Percentiles rank a stretch among this genome's conserved stretches.
These are phyloP conservation scores for Curvularia verruculosa DNA, from an alignment of 2,329 filamentous ascomycete species.

Conservation along the genomic window DNA sequence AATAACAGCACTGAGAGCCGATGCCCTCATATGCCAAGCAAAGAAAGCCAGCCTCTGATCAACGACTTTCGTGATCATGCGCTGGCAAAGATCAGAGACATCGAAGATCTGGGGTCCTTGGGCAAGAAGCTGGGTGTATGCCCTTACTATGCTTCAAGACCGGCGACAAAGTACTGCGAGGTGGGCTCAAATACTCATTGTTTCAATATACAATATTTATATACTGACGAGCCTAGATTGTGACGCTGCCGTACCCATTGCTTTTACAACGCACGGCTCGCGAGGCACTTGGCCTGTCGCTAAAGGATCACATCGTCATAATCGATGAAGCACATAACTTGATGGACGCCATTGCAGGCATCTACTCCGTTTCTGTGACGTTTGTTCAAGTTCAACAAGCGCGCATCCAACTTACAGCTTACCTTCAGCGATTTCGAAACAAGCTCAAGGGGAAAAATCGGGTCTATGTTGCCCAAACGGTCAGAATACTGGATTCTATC, in stretches of 20 bases:
- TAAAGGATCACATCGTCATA: conserved; percentile 89
- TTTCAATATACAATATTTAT: not conserved
- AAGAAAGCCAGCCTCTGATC: conserved; percentile 73
- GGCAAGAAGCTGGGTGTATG: conserved; percentile 83
- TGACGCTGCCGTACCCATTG: conserved; percentile 91
- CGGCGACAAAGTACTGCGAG: conserved; percentile 81
- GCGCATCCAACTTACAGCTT: conserved; percentile 76
- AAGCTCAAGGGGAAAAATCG: conserved; percentile 88
- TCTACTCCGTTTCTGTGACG: conserved; percentile 79
- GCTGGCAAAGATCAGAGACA: conserved; percentile 85
- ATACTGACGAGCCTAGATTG: conserved; percentile 60
- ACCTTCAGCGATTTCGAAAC: conserved; percentile 87
- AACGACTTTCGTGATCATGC: conserved; percentile 85
- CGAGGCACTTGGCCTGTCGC: conserved; percentile 82
- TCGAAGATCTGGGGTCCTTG: conserved; percentile 83
- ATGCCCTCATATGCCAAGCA: conserved; percentile 79
- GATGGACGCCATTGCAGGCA: conserved; percentile 89
- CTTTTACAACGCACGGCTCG: conserved; percentile 85
- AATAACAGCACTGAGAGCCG: conserved; percentile 65
- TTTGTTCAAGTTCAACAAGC: conserved; percentile 75
- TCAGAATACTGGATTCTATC: conserved; percentile 81
- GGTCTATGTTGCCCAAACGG: conserved; percentile 86
- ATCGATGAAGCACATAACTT: conserved; percentile 98
- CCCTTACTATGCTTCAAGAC: conserved; percentile 93
- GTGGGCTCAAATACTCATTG: conserved; percentile 41